phyloP scores from a whole-genome alignment of 768 basidiomycete genomes.

The Tulasnella calospora region DNA sequence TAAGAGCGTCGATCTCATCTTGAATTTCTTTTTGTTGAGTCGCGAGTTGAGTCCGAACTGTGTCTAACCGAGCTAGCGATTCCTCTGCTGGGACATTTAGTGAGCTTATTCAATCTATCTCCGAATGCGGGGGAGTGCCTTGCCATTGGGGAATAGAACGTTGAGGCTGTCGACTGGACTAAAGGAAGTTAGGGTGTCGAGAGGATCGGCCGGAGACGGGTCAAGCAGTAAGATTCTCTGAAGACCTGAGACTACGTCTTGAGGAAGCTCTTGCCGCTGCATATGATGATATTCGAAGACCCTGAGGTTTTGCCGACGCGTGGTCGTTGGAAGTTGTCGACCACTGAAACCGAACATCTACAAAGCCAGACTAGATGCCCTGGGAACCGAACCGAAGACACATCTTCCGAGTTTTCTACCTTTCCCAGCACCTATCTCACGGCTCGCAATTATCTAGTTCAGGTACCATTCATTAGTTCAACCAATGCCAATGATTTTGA shows the following conservation, averaged over 20 bases:
- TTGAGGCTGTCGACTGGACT: slow-evolving; percentile 44
- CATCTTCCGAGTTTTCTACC: neutral
- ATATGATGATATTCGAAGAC: neutral
- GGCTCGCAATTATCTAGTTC: neutral
- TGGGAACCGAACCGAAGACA: neutral
- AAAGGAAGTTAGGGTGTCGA: slow-evolving; percentile 36
- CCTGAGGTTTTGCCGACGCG: slow-evolving; percentile 9
- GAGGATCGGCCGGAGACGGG: slow-evolving; percentile 42
- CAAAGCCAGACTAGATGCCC: neutral
- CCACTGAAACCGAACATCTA: neutral
- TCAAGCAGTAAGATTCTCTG: slow-evolving; percentile 61
- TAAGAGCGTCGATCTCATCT: slow-evolving; percentile 63
- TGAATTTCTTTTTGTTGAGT: slow-evolving; percentile 67
- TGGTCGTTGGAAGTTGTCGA: neutral
- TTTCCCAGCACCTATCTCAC: neutral
- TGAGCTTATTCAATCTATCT: slow-evolving; percentile 10
- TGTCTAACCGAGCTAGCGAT: slow-evolving; percentile 65
- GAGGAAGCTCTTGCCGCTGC: slow-evolving; percentile 43
- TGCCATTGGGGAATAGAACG: slow-evolving; percentile 75
- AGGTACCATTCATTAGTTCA: neutral
- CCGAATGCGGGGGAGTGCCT: neutral
- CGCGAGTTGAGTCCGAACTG: slow-evolving; percentile 61
- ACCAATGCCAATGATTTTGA: neutral
- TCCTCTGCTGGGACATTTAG: slow-evolving; percentile 49
- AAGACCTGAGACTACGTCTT: slow-evolving; percentile 63